Evolutionary conservation across 345 rosid genomes (phyloP).

Genomic region (Cardamine occulta): DNA sequence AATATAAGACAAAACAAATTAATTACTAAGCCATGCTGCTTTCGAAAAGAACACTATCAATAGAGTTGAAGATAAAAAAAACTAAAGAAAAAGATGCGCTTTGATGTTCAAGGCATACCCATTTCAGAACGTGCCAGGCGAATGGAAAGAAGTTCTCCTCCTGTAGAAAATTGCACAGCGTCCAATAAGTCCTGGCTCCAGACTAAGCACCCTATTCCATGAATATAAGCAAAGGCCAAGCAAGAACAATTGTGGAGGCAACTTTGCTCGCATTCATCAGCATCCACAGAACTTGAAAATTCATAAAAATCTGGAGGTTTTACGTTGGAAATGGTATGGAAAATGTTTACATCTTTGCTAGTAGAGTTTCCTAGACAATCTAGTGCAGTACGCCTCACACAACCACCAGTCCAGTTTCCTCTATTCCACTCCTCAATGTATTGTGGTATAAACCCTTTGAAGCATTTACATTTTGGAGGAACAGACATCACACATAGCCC

Average conservation of each 20-base stretch:
- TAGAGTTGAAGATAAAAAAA: not conserved
- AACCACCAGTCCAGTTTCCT: conserved; percentile 37
- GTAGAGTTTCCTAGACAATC: too few species aligned
- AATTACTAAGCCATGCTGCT: not conserved
- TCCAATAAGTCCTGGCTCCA: conserved; percentile 26
- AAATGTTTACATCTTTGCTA: too few species aligned
- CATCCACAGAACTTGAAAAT: not conserved
- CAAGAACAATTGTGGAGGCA: conserved; percentile 42
- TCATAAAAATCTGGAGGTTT: conserved; percentile 33
- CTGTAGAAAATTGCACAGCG: not conserved
- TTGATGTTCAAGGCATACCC: not conserved
- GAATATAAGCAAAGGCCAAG: conserved; percentile 27
- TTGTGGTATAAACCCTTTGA: conserved; percentile 33
- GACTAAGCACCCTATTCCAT: conserved; percentile 33
- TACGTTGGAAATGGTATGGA: too few species aligned
- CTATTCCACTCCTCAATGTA: conserved; percentile 19
- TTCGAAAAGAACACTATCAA: not conserved
- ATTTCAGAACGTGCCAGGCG: conserved; percentile 33
- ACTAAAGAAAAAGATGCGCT: too few species aligned
- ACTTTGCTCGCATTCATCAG: not conserved
- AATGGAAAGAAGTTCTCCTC: conserved; percentile 25
- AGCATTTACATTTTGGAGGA: conserved; percentile 25
- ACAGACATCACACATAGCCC: conserved; percentile 14
- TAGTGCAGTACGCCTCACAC: conserved; percentile 37
- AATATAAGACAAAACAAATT: not conserved